Evolutionary conservation across 805 yeast species (phyloP).

Genomic region (Suhomyces sp.): DNA sequence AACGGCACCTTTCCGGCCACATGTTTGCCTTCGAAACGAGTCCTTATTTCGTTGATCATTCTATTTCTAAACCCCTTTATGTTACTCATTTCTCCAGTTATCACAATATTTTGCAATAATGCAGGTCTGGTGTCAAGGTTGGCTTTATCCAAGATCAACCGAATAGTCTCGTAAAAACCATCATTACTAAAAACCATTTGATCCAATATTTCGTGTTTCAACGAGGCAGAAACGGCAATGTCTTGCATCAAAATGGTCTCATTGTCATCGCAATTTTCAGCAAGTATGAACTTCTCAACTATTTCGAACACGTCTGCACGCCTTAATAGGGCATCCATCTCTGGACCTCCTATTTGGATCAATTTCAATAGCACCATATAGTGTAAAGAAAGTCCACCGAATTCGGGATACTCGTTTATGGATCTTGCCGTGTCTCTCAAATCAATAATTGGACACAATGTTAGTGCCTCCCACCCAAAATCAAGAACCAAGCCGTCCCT

Average conservation of each 20-base stretch:
- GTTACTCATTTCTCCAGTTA: slow-evolving; percentile 22
- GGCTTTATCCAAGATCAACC: slow-evolving; percentile 6
- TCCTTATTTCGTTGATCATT: slow-evolving; percentile 12
- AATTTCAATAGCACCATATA: slow-evolving; percentile 14
- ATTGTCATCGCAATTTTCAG: background rate
- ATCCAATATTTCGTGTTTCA: slow-evolving; percentile 15
- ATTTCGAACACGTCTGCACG: slow-evolving; percentile 13
- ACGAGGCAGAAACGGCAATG: slow-evolving; percentile 8
- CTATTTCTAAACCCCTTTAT: slow-evolving; percentile 23
- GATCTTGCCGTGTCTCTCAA: slow-evolving; percentile 13
- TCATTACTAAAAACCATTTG: slow-evolving; percentile 7
- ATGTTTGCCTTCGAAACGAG: background rate
- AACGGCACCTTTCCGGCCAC: slow-evolving; percentile 10
- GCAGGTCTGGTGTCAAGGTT: slow-evolving; percentile 19
- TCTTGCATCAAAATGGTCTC: slow-evolving; percentile 6
- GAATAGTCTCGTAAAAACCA: slow-evolving; percentile 4
- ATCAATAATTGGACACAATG: slow-evolving; percentile 21
- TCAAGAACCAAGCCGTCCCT: slow-evolving; percentile 28
- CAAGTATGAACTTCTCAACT: slow-evolving; percentile 16
- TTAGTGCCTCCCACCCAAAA: slow-evolving; percentile 24
- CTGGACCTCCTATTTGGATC: slow-evolving; percentile 9
- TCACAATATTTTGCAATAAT: slow-evolving; percentile 18
- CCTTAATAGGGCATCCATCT: slow-evolving; percentile 8
- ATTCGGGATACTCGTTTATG: background rate
- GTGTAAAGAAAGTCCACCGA: slow-evolving; percentile 18